Evolutionary conservation across 768 basidiomycete genomes (phyloP).

Genomic region (Hypholoma fasciculare): DNA sequence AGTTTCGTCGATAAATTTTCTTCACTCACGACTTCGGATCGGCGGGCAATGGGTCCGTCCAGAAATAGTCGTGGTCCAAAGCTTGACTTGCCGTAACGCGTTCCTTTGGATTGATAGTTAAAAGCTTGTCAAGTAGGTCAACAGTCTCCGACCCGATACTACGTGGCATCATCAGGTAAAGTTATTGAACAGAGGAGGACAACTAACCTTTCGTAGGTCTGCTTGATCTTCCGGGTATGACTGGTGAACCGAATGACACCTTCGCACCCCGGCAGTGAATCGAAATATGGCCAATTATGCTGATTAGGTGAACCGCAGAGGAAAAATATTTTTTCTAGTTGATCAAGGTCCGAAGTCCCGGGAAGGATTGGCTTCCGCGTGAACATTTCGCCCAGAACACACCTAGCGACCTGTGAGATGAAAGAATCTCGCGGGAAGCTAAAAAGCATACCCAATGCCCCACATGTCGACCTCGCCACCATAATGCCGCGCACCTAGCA

Average conservation of each 20-base stretch:
- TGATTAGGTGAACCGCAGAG: constrained; percentile 89
- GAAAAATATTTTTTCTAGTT: constrained; percentile 85
- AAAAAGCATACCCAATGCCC: constrained; percentile 81
- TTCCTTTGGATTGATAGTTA: constrained; percentile 81
- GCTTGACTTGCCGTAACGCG: constrained; percentile 86
- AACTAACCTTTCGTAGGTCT: constrained; percentile 60
- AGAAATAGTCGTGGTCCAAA: constrained; percentile 93
- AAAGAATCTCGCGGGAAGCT: neutral
- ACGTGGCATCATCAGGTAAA: neutral
- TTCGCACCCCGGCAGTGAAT: constrained; percentile 75
- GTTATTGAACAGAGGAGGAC: neutral
- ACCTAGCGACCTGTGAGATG: constrained; percentile 43
- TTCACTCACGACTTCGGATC: constrained; percentile 73
- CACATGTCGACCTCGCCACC: constrained; percentile 96
- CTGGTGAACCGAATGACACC: constrained; percentile 65
- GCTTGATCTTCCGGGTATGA: constrained; percentile 55
- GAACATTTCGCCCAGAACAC: constrained; percentile 98
- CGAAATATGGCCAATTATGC: constrained; percentile 78
- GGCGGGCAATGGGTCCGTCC: constrained; percentile 85
- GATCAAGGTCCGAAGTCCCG: constrained; percentile 89
- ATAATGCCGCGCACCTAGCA: constrained; percentile 87
- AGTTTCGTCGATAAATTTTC: neutral
- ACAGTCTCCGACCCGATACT: constrained; percentile 74
- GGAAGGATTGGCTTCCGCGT: constrained; percentile 81
- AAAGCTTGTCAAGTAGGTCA: constrained; percentile 80